These are phyloP conservation scores for Hygrophoropsis aurantiaca DNA, from an alignment of 768 basidiomycete species.

Conservation along the genomic window DNA sequence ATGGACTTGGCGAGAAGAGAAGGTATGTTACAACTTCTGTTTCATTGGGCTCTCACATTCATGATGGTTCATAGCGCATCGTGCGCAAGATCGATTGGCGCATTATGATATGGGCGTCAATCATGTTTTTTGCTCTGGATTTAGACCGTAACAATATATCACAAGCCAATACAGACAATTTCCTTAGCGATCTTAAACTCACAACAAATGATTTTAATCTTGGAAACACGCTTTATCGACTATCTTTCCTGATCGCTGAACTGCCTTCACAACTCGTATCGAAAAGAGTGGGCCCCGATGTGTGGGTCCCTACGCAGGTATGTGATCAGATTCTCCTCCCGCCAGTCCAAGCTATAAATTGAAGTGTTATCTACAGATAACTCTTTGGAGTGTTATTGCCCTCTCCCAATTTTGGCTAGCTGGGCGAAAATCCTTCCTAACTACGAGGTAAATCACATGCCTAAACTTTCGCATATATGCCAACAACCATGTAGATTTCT, in stretches of 20 bases:
- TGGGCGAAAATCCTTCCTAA: constrained; percentile 53
- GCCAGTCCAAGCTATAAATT: not conserved
- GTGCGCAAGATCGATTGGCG: constrained; percentile 60
- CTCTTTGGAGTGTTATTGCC: constrained; percentile 56
- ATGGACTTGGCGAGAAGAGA: constrained; percentile 74
- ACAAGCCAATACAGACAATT: constrained; percentile 70
- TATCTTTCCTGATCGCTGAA: constrained; percentile 51
- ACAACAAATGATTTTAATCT: constrained; percentile 66
- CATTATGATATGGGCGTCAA: constrained; percentile 59
- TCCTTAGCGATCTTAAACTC: constrained; percentile 58
- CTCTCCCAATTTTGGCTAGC: constrained; percentile 59
- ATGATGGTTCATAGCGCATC: constrained; percentile 34
- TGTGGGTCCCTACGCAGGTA: constrained; percentile 64
- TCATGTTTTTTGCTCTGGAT: constrained; percentile 66
- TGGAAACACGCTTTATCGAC: constrained; percentile 58
- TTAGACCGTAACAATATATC: constrained; percentile 61
- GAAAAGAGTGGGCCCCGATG: constrained; percentile 66
- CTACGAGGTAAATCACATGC: constrained; percentile 40
- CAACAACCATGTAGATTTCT: constrained; percentile 37
- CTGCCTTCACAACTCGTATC: constrained; percentile 68
- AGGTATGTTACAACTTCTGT: constrained; percentile 29
- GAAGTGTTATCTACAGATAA: constrained; percentile 35
- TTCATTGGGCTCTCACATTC: not conserved
- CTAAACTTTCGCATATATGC: not conserved
- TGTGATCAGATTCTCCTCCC: not conserved